These are phyloP conservation scores for Podaxis sp. DNA, from an alignment of 768 basidiomycete genomes.

Conservation along the genomic window DNA sequence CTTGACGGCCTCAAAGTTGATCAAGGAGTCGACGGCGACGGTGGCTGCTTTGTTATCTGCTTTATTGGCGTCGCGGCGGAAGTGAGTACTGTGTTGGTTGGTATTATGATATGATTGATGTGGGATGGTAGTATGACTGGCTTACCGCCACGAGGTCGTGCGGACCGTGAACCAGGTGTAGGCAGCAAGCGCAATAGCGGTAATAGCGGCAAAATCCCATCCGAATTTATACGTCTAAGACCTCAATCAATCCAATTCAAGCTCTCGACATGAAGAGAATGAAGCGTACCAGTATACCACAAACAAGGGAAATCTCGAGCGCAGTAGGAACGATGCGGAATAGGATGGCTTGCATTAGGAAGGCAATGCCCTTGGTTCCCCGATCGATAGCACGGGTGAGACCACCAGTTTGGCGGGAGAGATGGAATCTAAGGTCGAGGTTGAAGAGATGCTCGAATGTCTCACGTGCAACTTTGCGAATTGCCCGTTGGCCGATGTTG, in stretches of 20 bases:
- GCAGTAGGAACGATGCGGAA: conserved; percentile 97
- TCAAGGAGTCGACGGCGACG: conserved; percentile 90
- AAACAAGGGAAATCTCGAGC: conserved; percentile 93
- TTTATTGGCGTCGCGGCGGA: conserved; percentile 91
- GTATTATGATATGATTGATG: conserved; percentile 4
- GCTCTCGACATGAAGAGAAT: neutral
- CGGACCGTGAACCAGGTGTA: conserved; percentile 98
- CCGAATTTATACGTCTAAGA: conserved; percentile 94
- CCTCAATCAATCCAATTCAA: neutral
- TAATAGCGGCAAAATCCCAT: conserved; percentile 94
- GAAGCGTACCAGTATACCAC: conserved; percentile 84
- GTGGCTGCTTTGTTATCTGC: conserved; percentile 97
- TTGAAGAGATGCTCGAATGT: conserved; percentile 93
- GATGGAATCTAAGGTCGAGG: conserved; percentile 90
- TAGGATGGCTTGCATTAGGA: conserved; percentile 88
- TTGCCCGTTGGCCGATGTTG: conserved; percentile 90
- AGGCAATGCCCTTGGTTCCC: conserved; percentile 98
- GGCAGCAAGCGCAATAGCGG: conserved; percentile 76
- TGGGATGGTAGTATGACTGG: neutral
- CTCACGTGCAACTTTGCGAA: conserved; percentile 92
- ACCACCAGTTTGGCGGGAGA: conserved; percentile 92
- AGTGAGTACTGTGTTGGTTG: conserved; percentile 64
- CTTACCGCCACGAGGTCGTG: conserved; percentile 94
- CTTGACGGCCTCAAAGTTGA: conserved; percentile 99
- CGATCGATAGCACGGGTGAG: conserved; percentile 95